A percentile compares a stretch with the other conserved stretches of the same genome.
Conservation (phyloP, 2,329 filamentous ascomycete genomes). For the Orbilia quercus region DNA sequence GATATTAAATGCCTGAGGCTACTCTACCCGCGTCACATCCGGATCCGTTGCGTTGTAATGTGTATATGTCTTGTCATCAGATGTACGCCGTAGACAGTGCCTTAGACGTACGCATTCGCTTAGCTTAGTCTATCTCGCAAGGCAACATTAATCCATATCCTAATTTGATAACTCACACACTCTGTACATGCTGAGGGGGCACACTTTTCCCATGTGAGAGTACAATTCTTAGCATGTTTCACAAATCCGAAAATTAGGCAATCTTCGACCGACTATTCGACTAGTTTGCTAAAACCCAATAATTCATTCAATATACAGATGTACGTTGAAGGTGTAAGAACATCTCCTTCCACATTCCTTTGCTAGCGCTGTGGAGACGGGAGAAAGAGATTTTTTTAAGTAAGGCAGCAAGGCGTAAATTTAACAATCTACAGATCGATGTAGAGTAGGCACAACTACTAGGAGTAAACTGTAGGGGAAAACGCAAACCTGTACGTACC, state of each 20-base stretch:
- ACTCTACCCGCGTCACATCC: neutral
- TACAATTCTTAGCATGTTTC: neutral
- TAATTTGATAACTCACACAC: neutral
- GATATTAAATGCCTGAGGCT: neutral
- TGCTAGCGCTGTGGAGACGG: conserved; percentile 1
- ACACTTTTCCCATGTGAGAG: conserved; percentile 15
- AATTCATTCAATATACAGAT: conserved; percentile 8
- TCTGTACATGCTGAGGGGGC: neutral
- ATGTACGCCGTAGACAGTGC: conserved; percentile 8
- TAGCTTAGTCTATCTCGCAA: conserved; percentile 32
- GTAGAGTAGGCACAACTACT: too few relatives aligned
- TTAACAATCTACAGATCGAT: too few relatives aligned
- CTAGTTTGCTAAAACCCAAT: conserved; percentile 1
- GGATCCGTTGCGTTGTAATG: neutral
- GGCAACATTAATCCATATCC: conserved; percentile 41
- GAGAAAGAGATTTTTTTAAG: neutral
- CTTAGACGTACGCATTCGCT: too few relatives aligned
- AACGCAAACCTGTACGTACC: conserved; percentile 15
- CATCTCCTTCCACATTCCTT: conserved; percentile 24
- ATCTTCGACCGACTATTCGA: conserved; percentile 21
- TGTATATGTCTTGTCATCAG: conserved; percentile 32
- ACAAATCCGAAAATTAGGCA: conserved; percentile 8
- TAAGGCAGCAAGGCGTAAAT: conserved; percentile 43
- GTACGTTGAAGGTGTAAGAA: too few relatives aligned
- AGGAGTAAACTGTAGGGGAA: neutral